phyloP scores from a whole-genome alignment of 2,329 filamentous ascomycete genomes.

The Pseudogymnoascus sp. region DNA sequence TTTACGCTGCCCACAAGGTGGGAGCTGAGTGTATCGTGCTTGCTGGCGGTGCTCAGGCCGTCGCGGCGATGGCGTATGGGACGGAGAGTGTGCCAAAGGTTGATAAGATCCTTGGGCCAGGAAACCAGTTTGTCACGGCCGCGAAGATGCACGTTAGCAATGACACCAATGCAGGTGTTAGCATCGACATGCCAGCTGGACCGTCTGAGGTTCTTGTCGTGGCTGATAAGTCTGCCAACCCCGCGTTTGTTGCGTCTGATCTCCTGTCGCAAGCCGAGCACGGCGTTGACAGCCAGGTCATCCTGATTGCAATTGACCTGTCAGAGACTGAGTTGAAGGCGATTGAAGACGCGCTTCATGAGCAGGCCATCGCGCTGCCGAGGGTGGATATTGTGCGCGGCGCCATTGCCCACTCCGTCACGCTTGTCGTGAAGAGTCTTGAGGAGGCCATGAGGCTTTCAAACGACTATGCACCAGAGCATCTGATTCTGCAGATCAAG shows the following conservation, averaged over 20 bases:
- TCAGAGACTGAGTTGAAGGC: constrained; percentile 62
- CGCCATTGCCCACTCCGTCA: constrained; percentile 84
- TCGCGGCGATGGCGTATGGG: constrained; percentile 94
- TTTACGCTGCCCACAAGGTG: constrained; percentile 94
- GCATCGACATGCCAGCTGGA: constrained; percentile 97
- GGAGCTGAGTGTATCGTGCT: constrained; percentile 93
- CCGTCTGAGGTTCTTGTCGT: constrained; percentile 96
- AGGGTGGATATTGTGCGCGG: constrained; percentile 88
- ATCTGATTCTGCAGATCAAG: constrained; percentile 83
- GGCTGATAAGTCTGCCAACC: constrained; percentile 79
- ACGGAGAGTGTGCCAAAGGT: constrained; percentile 93
- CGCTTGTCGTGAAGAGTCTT: constrained; percentile 63
- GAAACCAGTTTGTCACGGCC: constrained; percentile 97
- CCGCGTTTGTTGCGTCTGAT: constrained; percentile 91
- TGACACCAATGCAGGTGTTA: constrained; percentile 87
- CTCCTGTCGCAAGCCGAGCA: constrained; percentile 94
- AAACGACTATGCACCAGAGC: constrained; percentile 93
- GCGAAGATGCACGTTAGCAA: constrained; percentile 98
- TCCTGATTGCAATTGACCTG: constrained; percentile 78
- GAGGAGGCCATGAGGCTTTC: constrained; percentile 71
- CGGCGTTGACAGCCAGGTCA: constrained; percentile 90
- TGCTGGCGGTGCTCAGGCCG: constrained; percentile 88
- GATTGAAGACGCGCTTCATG: constrained; percentile 86
- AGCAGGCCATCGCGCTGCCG: constrained; percentile 77
- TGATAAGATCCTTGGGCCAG: constrained; percentile 95